Percentiles rank a stretch among this genome's conserved stretches.
These are phyloP conservation scores for Alnus rubra DNA, from an alignment of 306 rosid species.

Conservation along the genomic window DNA sequence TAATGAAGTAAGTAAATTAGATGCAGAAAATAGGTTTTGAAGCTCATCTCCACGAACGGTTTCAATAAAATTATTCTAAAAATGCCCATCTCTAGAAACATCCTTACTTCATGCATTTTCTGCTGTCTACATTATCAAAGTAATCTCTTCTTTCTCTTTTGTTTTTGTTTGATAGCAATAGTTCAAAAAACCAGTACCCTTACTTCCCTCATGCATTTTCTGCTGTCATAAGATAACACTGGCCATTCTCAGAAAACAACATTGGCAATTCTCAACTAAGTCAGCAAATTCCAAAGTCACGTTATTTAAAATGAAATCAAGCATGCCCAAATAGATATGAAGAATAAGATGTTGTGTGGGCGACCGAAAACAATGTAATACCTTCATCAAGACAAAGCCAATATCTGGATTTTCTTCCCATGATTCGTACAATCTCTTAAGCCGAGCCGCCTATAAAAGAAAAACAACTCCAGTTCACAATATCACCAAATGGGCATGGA, in stretches of 20 bases:
- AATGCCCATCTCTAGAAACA: background rate
- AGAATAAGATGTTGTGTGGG: background rate
- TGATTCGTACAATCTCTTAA: constrained; percentile 85
- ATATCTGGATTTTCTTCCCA: constrained; percentile 93
- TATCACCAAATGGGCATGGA: background rate
- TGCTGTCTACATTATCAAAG: background rate
- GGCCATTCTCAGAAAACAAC: background rate
- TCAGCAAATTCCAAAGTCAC: background rate
- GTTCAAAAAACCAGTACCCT: background rate
- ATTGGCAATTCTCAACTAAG: background rate
- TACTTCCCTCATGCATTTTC: background rate
- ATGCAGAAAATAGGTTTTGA: background rate
- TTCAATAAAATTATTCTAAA: background rate
- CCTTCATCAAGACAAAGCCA: constrained; percentile 94
- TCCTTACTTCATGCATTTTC: background rate
- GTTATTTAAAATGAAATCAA: background rate
- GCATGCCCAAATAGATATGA: background rate
- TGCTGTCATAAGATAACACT: background rate
- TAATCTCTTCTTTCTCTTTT: background rate
- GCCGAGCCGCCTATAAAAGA: constrained; percentile 62
- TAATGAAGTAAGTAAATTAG: background rate
- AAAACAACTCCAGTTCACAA: constrained; percentile 26
- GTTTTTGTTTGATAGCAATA: background rate
- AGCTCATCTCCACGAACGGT: background rate
- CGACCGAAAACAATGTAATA: constrained; percentile 26